A percentile compares a stretch with the other conserved stretches of the same genome.
phyloP scores from a whole-genome alignment of 2,329 filamentous ascomycete genomes.

The Sporothrix brunneoviolacea region DNA sequence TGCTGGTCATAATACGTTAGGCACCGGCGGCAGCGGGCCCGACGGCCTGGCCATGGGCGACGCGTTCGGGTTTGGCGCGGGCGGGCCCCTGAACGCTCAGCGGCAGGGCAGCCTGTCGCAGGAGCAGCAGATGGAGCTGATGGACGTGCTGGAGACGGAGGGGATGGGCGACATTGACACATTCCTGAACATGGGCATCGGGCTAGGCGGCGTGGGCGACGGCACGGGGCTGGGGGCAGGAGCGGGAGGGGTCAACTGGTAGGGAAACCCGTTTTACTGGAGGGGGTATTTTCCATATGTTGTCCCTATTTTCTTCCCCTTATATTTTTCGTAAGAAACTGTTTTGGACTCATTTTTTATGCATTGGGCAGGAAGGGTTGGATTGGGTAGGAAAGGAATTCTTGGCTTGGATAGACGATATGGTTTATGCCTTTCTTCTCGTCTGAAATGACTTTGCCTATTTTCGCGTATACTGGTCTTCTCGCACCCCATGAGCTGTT shows the following conservation, averaged over 20 bases:
- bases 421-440: too few relatives aligned
- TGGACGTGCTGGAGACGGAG: constrained; percentile 69
- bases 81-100: constrained; percentile 29
- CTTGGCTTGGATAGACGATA: too few relatives aligned
- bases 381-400: background rate
- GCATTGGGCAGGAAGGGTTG: too few relatives aligned
- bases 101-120: constrained; percentile 67
- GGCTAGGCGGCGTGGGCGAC: constrained; percentile 16
- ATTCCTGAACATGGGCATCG: constrained; percentile 43
- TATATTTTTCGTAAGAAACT: background rate
- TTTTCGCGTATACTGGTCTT: too few relatives aligned
- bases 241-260: background rate
- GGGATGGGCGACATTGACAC: constrained; percentile 56
- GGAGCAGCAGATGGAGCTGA: constrained; percentile 74
- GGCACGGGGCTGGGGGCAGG: too few relatives aligned
- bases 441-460: too few relatives aligned
- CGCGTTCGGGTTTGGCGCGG: constrained; percentile 17
- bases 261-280: background rate
- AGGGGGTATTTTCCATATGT: too few relatives aligned
- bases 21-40: background rate
- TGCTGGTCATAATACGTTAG: constrained; percentile 16
- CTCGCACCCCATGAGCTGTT: too few relatives aligned
- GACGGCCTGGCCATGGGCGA: constrained; percentile 8
- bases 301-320: background rate
- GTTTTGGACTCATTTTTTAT: background rate